These are phyloP conservation scores for Yarrowia divulgata DNA, from an alignment of 805 yeast species.

Conservation along the genomic window DNA sequence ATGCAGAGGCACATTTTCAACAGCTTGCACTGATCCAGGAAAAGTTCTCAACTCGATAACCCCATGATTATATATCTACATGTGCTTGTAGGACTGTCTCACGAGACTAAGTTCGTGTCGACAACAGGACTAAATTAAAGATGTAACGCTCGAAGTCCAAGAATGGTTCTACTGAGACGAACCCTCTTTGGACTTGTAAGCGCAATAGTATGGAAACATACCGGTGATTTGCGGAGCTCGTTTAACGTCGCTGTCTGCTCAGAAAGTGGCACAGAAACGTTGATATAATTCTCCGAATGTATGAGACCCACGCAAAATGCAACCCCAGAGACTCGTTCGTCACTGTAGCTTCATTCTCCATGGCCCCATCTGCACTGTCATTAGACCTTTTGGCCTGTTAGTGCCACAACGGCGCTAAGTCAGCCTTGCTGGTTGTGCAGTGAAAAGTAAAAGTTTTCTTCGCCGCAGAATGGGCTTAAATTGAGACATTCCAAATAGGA, in stretches of 20 bases:
- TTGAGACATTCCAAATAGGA: neutral
- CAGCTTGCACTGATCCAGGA: too few relatives aligned
- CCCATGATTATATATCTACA: neutral
- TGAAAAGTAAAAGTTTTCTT: conserved; percentile 9
- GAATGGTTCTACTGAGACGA: neutral
- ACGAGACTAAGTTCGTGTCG: neutral
- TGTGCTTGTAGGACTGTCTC: neutral
- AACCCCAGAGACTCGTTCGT: neutral
- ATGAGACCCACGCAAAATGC: neutral
- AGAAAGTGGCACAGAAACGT: conserved; percentile 26
- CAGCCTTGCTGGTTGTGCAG: conserved; percentile 15
- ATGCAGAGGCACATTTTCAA: too few relatives aligned
- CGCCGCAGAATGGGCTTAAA: conserved; percentile 1
- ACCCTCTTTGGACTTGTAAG: conserved; percentile 3
- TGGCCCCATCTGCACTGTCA: neutral
- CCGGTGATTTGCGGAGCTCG: conserved; percentile 31
- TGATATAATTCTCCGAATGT: conserved; percentile 23
- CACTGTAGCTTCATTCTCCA: neutral
- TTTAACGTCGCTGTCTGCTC: conserved; percentile 25
- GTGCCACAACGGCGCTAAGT: conserved; percentile 32
- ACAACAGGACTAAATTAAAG: neutral
- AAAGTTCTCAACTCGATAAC: neutral
- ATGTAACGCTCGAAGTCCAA: conserved; percentile 21
- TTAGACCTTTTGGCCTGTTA: conserved; percentile 4
- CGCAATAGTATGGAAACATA: conserved; percentile 11